A percentile compares a stretch with the other conserved stretches of the same genome.
Conservation (phyloP, 1,284 basidiomycete species). For the Trichosporon asahii region DNA sequence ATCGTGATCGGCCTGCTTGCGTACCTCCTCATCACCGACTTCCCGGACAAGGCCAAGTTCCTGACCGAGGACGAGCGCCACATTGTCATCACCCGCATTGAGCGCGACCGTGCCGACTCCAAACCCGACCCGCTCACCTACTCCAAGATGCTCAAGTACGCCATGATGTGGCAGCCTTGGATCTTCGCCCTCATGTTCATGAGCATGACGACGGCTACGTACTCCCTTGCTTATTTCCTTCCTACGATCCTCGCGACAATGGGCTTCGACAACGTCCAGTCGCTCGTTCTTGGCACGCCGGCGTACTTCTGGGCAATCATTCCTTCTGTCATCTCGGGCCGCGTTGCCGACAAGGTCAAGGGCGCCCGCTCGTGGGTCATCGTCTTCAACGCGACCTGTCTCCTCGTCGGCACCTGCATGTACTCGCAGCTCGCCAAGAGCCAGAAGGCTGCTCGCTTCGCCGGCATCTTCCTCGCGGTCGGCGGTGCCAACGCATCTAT, state of each 20-base stretch:
- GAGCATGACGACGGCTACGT: constrained; percentile 28
- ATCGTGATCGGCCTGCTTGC: constrained; percentile 12
- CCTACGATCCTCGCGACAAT: constrained; percentile 52
- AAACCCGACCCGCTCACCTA: constrained; percentile 48
- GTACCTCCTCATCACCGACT: constrained; percentile 14
- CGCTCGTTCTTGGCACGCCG: constrained; percentile 50
- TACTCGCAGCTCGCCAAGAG: constrained; percentile 17
- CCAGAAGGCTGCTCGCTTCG: constrained; percentile 18
- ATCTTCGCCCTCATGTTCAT: constrained; percentile 52
- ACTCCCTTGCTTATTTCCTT: constrained; percentile 48
- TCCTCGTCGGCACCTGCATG: constrained; percentile 23
- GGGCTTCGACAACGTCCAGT: constrained; percentile 44
- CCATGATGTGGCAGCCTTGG: constrained; percentile 52
- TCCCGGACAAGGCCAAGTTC: constrained; percentile 19
- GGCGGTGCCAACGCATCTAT: constrained; percentile 42
- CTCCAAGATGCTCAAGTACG: constrained; percentile 40
- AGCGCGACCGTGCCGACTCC: constrained; percentile 43
- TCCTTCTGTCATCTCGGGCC: constrained; percentile 42
- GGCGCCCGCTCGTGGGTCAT: constrained; percentile 14
- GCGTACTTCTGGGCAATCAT: constrained; percentile 50
- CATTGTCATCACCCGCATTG: constrained; percentile 18
- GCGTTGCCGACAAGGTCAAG: constrained; percentile 40
- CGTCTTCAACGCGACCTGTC: constrained; percentile 17
- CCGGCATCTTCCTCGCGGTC: constrained; percentile 52
- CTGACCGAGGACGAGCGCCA: constrained; percentile 19